Conservation (phyloP, 2,329 filamentous ascomycete genomes). For the Cladophialophora immunda region DNA sequence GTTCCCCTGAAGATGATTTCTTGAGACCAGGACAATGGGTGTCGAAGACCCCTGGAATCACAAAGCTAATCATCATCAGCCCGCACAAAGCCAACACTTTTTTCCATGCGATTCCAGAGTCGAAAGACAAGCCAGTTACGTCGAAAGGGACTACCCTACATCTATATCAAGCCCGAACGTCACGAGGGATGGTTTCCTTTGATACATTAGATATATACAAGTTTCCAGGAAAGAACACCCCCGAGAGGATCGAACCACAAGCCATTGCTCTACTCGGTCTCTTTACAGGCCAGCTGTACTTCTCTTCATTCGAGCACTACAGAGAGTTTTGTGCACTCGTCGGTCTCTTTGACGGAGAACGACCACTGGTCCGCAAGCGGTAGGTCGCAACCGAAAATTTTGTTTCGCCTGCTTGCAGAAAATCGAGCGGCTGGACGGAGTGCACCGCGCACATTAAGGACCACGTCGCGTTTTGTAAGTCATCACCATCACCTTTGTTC, state of each 20-base stretch:
- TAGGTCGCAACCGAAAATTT: slow-evolving; percentile 41
- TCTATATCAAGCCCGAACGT: slow-evolving; percentile 60
- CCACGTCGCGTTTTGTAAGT: slow-evolving; percentile 67
- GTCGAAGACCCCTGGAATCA: slow-evolving; percentile 47
- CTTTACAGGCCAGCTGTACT: slow-evolving; percentile 74
- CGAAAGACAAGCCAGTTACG: no score
- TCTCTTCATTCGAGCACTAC: slow-evolving; percentile 65
- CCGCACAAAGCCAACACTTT: slow-evolving; percentile 68
- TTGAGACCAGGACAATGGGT: slow-evolving; percentile 66
- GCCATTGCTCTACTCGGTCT: slow-evolving; percentile 65
- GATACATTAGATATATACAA: slow-evolving; percentile 59
- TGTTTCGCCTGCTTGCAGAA: slow-evolving; percentile 44
- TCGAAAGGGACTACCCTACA: slow-evolving; percentile 59
- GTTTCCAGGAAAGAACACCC: slow-evolving; percentile 42
- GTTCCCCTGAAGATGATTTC: slow-evolving; percentile 54
- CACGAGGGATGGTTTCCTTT: slow-evolving; percentile 50
- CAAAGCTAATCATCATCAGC: slow-evolving; percentile 64
- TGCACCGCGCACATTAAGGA: slow-evolving; percentile 61
- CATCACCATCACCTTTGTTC: no score
- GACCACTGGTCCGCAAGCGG: slow-evolving; percentile 38
- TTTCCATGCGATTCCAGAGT: slow-evolving; percentile 50
- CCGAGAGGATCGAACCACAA: slow-evolving; percentile 37
- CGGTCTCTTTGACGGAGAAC: slow-evolving; percentile 52
- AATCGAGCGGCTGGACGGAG: slow-evolving; percentile 28
- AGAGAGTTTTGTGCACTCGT: slow-evolving; percentile 35